These are phyloP conservation scores for Plantago lanceolata DNA, from an alignment of 305 asterid species.

Conservation along the genomic window DNA sequence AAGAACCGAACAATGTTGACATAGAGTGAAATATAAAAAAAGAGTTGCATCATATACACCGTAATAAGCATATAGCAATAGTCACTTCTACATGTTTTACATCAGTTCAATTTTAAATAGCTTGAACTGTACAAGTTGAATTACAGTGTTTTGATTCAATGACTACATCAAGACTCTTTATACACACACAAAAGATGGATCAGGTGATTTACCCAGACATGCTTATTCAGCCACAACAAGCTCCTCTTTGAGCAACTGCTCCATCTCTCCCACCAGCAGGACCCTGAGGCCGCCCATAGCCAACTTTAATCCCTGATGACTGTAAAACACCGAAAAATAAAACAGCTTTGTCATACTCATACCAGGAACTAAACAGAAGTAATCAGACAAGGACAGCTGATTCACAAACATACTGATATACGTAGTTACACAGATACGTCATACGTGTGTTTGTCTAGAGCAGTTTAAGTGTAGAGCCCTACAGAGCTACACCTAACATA, in stretches of 20 bases:
- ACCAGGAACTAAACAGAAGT: neutral
- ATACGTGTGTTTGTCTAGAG: neutral
- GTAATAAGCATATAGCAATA: neutral
- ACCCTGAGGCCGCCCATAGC: slow-evolving; percentile 66
- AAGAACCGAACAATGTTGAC: slow-evolving; percentile 6
- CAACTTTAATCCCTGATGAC: slow-evolving; percentile 81
- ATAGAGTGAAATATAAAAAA: neutral
- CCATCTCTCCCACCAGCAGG: slow-evolving; percentile 63
- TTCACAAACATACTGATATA: no score
- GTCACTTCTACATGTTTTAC: slow-evolving; percentile 17
- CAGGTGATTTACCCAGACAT: slow-evolving; percentile 4
- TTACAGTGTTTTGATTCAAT: slow-evolving; percentile 6
- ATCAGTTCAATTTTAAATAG: slow-evolving; percentile 21
- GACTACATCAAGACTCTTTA: slow-evolving; percentile 21
- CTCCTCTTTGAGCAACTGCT: slow-evolving; percentile 62
- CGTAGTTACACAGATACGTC: neutral
- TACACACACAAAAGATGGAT: slow-evolving; percentile 17
- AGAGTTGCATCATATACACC: slow-evolving; percentile 16
- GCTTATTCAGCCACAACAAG: slow-evolving; percentile 55
- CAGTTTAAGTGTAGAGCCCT: neutral
- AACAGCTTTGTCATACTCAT: neutral
- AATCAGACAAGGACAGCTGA: neutral
- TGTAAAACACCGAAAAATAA: slow-evolving; percentile 25
- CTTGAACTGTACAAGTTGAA: slow-evolving; percentile 28
- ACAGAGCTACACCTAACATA: slow-evolving; percentile 6